Conservation (phyloP, 139 green algal genomes). For the Parachlorella kessleri region DNA sequence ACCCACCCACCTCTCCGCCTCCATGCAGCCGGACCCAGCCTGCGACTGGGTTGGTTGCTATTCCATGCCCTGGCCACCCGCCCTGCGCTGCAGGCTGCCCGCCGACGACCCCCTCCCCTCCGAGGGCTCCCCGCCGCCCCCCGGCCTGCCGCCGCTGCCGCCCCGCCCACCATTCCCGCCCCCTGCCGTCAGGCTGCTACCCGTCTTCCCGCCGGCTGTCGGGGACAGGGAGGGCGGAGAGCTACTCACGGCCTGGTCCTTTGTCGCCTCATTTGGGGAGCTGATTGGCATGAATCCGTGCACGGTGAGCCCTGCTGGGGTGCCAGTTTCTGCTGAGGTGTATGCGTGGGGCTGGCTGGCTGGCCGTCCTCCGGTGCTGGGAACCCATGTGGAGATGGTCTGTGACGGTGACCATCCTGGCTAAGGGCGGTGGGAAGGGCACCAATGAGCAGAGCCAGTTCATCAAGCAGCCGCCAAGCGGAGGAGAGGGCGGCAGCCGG, state of each 20-base stretch:
- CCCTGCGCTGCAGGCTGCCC: conserved; percentile 10
- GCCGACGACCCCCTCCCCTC: conserved; percentile 1
- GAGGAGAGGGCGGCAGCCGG: too few species aligned
- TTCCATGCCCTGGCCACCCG: not conserved
- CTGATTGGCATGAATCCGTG: conserved; percentile 64
- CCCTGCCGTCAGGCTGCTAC: conserved; percentile 49
- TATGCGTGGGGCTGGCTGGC: too few species aligned
- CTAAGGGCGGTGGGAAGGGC: too few species aligned
- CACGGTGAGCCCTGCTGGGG: not conserved
- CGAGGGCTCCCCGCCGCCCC: conserved; percentile 4
- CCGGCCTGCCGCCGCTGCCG: conserved; percentile 27
- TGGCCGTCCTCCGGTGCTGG: too few species aligned
- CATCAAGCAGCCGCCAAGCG: too few species aligned
- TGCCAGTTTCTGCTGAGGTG: not conserved
- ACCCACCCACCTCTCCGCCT: too few species aligned
- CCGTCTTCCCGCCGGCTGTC: conserved; percentile 46
- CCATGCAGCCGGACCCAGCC: too few species aligned
- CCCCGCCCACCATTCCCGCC: conserved; percentile 75
- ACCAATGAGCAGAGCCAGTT: too few species aligned
- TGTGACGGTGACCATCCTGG: too few species aligned
- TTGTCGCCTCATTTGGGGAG: conserved; percentile 76
- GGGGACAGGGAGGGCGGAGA: conserved; percentile 37
- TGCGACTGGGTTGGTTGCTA: too few species aligned
- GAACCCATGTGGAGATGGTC: too few species aligned
- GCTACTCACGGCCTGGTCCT: conserved; percentile 72